Conservation (phyloP, 2,329 filamentous ascomycete species). For the Fusarium fujikuroi region DNA sequence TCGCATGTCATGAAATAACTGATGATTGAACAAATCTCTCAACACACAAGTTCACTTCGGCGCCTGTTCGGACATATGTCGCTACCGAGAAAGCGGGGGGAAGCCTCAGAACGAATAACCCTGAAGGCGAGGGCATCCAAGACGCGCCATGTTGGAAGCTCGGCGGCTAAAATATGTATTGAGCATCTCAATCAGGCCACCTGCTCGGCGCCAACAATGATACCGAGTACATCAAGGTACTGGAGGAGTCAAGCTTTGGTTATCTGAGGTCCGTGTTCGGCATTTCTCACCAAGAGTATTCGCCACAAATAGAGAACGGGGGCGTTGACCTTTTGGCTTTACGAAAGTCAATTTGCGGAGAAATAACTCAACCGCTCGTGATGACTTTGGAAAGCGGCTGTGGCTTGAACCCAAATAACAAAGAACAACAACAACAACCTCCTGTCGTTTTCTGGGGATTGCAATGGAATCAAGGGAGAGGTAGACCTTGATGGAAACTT, state of each 20-base stretch:
- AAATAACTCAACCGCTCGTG: background rate
- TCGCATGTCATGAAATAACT: background rate
- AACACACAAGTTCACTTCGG: background rate
- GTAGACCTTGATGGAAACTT: background rate
- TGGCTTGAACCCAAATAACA: background rate
- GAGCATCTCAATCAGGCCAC: background rate
- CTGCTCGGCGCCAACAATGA: background rate
- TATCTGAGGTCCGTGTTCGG: background rate
- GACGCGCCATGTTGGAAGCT: background rate
- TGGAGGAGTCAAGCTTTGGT: background rate
- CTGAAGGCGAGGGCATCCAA: background rate
- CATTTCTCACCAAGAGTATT: background rate
- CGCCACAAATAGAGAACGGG: background rate
- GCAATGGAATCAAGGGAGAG: background rate
- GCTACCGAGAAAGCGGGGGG: too few relatives aligned
- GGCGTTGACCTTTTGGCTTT: background rate
- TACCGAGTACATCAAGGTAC: background rate
- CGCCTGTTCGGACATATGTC: background rate
- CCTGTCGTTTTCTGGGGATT: accelerated
- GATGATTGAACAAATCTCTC: background rate
- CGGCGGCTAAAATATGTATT: background rate
- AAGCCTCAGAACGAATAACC: background rate
- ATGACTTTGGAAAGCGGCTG: background rate
- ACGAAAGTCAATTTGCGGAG: background rate
- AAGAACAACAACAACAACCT: background rate